Evolutionary conservation across 352 stramenopile genomes (phyloP).

Genomic region (Phytophthora kernoviae): DNA sequence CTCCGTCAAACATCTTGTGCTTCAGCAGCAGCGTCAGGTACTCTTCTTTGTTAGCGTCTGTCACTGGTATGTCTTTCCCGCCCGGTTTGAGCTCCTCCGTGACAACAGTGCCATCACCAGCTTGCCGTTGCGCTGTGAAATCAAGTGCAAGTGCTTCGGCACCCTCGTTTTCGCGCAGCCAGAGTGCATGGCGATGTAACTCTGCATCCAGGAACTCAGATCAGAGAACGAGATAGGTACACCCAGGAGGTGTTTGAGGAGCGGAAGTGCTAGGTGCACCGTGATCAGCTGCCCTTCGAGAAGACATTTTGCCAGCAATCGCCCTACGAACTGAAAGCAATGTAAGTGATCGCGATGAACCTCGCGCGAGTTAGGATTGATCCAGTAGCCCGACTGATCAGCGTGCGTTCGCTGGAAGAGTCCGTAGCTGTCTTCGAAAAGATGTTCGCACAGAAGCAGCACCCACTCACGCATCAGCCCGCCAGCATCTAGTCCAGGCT

Average conservation of each 20-base stretch:
- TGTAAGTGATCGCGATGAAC: constrained; percentile 74
- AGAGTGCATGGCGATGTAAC: constrained; percentile 67
- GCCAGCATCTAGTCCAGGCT: constrained; percentile 75
- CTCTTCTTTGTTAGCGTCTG: constrained; percentile 94
- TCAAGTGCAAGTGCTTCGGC: constrained; percentile 72
- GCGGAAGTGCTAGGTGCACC: constrained; percentile 73
- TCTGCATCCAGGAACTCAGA: constrained; percentile 81
- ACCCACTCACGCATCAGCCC: constrained; percentile 84
- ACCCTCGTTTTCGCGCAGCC: constrained; percentile 69
- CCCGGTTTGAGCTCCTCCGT: constrained; percentile 91
- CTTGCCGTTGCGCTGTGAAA: constrained; percentile 69
- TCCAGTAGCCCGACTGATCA: constrained; percentile 83
- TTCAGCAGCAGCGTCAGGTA: constrained; percentile 96
- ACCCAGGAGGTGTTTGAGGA: constrained; percentile 85
- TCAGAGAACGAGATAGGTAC: constrained; percentile 85
- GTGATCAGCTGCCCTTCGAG: constrained; percentile 79
- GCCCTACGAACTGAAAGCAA: constrained; percentile 78
- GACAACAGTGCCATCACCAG: constrained; percentile 53
- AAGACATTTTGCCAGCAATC: constrained; percentile 78
- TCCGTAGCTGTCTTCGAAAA: constrained; percentile 82
- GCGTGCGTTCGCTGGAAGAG: constrained; percentile 77
- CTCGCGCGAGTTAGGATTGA: constrained; percentile 77
- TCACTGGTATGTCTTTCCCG: constrained; percentile 92
- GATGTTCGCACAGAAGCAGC: constrained; percentile 70
- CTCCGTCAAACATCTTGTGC: constrained; percentile 92